Evolutionary conservation across 345 rosid genomes (phyloP).

Genomic region (Eucalyptus polybractea): DNA sequence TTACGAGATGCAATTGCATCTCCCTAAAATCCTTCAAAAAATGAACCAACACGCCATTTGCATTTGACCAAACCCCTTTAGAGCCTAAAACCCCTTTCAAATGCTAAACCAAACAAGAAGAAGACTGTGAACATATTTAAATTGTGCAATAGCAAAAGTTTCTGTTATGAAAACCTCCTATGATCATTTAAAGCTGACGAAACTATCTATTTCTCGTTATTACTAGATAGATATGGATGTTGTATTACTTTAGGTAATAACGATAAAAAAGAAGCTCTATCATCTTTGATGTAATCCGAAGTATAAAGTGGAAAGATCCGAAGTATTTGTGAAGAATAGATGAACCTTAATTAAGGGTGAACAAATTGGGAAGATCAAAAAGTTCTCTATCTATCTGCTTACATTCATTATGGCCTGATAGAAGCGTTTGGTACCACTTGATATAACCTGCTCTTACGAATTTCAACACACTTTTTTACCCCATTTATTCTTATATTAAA

Average conservation of each 20-base stretch:
- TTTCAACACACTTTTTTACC: not conserved
- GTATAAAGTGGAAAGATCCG: too few relatives aligned
- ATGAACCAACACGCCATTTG: not conserved
- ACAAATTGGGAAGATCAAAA: too few relatives aligned
- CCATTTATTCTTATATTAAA: too few relatives aligned
- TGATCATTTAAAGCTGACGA: too few relatives aligned
- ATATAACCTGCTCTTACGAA: not conserved
- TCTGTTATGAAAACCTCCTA: not conserved
- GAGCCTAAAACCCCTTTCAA: not conserved
- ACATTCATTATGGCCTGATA: not conserved
- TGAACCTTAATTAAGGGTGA: too few relatives aligned
- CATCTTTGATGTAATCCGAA: too few relatives aligned
- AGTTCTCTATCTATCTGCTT: not conserved
- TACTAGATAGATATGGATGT: not conserved
- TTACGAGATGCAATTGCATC: not conserved
- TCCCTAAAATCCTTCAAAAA: not conserved
- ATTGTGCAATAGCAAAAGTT: too few relatives aligned
- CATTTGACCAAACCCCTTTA: too few relatives aligned
- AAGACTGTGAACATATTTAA: too few relatives aligned
- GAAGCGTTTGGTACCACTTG: not conserved
- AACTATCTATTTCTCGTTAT: too few relatives aligned
- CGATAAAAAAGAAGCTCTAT: too few relatives aligned
- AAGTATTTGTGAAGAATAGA: too few relatives aligned
- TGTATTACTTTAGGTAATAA: not conserved
- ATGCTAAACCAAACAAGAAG: not conserved